Evolutionary conservation across 164 flowering plant species (phyloP).

Genomic region (Annona squamosa): DNA sequence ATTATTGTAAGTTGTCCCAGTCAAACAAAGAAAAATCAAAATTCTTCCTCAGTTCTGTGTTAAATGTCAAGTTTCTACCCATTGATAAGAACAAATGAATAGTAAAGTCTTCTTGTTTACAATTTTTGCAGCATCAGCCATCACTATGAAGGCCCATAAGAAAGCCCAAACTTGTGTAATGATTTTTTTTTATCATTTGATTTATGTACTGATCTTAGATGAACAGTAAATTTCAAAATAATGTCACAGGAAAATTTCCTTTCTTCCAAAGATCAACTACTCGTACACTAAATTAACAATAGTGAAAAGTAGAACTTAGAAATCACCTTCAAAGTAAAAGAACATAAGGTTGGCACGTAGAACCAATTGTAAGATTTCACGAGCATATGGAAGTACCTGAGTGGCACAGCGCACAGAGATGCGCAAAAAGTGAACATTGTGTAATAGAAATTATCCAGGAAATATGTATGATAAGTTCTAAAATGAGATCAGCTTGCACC

Average conservation of each 20-base stretch:
- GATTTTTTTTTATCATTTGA: background rate
- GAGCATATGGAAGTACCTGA: conserved; percentile 80
- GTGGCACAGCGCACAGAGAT: conserved; percentile 4
- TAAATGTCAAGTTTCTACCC: background rate
- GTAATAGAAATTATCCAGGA: background rate
- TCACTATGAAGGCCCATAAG: background rate
- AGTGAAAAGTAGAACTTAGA: background rate
- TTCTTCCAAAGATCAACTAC: background rate
- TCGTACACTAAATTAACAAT: background rate
- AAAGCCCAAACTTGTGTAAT: background rate
- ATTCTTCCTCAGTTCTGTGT: background rate
- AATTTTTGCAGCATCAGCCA: background rate
- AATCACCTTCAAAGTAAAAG: conserved; percentile 92
- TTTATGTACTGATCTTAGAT: background rate
- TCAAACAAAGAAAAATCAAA: no score
- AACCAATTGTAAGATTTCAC: conserved; percentile 66
- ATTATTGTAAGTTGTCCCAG: background rate
- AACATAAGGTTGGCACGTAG: conserved; percentile 90
- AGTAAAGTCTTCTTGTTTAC: background rate
- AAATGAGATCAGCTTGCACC: background rate
- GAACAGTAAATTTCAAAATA: background rate
- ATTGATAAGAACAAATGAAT: background rate
- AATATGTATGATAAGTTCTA: background rate
- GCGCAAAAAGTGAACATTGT: background rate
- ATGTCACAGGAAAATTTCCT: background rate